Conservation (phyloP, 371 early-diverging fungal species). For the Rhizopus microsporus region DNA sequence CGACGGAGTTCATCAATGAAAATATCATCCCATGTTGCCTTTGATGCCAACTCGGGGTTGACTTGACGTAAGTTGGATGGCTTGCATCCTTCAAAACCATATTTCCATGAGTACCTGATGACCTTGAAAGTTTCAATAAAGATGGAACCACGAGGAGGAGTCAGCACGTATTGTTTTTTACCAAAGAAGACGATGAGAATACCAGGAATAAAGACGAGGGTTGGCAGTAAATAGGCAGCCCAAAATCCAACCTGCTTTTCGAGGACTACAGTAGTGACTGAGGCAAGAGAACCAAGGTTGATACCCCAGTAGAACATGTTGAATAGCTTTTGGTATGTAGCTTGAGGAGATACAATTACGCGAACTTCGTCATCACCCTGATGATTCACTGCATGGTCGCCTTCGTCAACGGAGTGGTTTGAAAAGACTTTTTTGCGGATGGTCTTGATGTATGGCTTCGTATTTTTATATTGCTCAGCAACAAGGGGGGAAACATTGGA, state of each 20-base stretch:
- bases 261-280: conserved; percentile 62
- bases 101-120: conserved; percentile 24
- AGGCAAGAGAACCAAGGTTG: conserved; percentile 73
- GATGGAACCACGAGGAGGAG: conserved; percentile 63
- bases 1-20: conserved; percentile 73
- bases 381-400: too few species aligned
- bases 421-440: conserved; percentile 3
- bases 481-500: conserved; percentile 50
- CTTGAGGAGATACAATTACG: conserved; percentile 54
- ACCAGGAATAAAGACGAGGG: conserved; percentile 69
- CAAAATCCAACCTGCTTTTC: conserved; percentile 62
- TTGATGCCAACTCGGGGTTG: conserved; percentile 35
- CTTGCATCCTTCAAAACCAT: conserved; percentile 41
- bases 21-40: conserved; percentile 65
- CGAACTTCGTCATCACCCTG: conserved; percentile 21
- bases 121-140: conserved; percentile 45
- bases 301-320: conserved; percentile 42
- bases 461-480: conserved; percentile 48
- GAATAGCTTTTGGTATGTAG: conserved; percentile 44
- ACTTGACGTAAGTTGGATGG: conserved; percentile 34
- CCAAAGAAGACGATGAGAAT: conserved; percentile 62
- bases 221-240: conserved; percentile 72
- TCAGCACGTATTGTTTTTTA: conserved; percentile 58
- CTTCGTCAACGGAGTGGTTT: neutral
- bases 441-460: conserved; percentile 36